These are phyloP conservation scores for Colletotrichum zoysiae DNA, from an alignment of 2,329 filamentous ascomycete genomes.

Conservation along the genomic window DNA sequence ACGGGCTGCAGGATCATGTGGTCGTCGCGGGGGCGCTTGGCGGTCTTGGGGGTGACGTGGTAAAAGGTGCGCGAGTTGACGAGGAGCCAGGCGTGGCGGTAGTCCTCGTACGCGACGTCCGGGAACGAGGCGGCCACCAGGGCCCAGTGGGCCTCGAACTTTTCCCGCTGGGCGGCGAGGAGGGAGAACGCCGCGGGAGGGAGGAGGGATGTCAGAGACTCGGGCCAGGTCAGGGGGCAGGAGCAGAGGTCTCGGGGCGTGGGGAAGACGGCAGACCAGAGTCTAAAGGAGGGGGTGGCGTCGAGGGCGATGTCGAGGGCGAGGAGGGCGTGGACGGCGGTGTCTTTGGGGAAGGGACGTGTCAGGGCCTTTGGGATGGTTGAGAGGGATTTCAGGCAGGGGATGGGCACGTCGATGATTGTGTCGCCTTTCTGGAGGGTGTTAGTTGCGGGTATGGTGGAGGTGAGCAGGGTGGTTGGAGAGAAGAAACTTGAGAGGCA, in stretches of 20 bases:
- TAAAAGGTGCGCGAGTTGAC: constrained; percentile 75
- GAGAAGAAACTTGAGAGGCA: not conserved
- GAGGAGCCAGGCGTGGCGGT: constrained; percentile 68
- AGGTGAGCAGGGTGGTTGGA: not conserved
- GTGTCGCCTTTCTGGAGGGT: constrained; percentile 58
- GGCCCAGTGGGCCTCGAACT: constrained; percentile 57
- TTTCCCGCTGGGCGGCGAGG: constrained; percentile 64
- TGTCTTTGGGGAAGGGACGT: constrained; percentile 63
- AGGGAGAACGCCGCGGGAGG: constrained; percentile 59
- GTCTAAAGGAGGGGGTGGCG: constrained; percentile 58
- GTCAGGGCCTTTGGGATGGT: constrained; percentile 68
- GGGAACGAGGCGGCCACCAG: constrained; percentile 50
- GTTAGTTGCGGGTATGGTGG: constrained; percentile 7
- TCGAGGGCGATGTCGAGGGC: constrained; percentile 76
- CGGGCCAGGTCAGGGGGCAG: constrained; percentile 64
- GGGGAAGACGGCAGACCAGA: constrained; percentile 79
- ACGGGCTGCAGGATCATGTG: constrained; percentile 79
- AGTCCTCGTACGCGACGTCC: constrained; percentile 54
- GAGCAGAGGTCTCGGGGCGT: constrained; percentile 67
- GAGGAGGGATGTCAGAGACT: constrained; percentile 59
- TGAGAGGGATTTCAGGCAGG: constrained; percentile 73
- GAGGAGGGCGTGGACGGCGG: constrained; percentile 77
- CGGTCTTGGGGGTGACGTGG: constrained; percentile 61
- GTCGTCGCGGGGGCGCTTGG: constrained; percentile 62
- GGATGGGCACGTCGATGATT: constrained; percentile 74